Evolutionary conservation across 1,139 yeast genomes (phyloP).

Genomic region (Taphrina sp.): DNA sequence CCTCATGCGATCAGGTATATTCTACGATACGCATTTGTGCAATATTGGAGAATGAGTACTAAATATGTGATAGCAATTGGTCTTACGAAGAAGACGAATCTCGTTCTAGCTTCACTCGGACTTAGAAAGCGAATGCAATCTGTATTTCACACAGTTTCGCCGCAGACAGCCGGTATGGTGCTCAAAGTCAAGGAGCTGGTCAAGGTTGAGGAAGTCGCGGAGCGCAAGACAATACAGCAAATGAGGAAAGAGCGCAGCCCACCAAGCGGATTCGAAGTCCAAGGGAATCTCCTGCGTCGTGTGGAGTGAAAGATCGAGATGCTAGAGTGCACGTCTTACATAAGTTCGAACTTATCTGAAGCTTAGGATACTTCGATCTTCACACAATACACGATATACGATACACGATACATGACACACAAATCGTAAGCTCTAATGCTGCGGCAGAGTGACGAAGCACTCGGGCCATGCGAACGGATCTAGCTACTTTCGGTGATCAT

Average conservation of each 20-base stretch:
- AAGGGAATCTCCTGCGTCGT: constrained; percentile 34
- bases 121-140: constrained; percentile 70
- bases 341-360: no score
- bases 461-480: no score
- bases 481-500: no score
- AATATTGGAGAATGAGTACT: background rate
- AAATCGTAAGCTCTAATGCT: no score
- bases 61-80: constrained; percentile 79
- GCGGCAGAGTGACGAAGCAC: no score
- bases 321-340: no score
- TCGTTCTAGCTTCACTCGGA: constrained; percentile 68
- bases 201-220: constrained; percentile 71
- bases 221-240: constrained; percentile 52
- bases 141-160: constrained; percentile 69
- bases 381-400: no score
- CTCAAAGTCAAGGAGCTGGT: constrained; percentile 83
- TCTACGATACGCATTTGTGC: background rate
- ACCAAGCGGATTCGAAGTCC: constrained; percentile 60
- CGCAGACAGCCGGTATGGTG: constrained; percentile 81
- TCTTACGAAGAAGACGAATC: constrained; percentile 63
- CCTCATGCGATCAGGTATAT: constrained; percentile 24
- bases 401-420: no score
- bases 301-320: no score
- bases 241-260: constrained; percentile 59
- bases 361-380: no score